These are phyloP conservation scores for Teratosphaeria gauchensis DNA, from an alignment of 2,329 filamentous ascomycete genomes.

Conservation along the genomic window DNA sequence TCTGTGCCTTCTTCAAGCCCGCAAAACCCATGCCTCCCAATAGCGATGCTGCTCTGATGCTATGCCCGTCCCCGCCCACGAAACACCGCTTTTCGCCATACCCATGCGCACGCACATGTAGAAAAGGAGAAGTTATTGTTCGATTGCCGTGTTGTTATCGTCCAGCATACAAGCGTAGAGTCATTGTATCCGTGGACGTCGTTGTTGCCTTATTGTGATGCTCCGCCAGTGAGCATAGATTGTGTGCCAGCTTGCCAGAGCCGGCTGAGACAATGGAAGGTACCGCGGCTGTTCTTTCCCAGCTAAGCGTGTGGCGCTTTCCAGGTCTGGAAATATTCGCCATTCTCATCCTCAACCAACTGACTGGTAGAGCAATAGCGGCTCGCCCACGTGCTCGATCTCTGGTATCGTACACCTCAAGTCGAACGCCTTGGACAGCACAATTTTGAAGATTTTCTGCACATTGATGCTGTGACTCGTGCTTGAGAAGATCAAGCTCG, in stretches of 20 bases:
- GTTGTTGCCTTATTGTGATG: background rate
- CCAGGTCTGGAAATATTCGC: background rate
- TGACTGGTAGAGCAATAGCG: constrained; percentile 69
- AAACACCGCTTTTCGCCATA: background rate
- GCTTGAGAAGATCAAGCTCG: constrained; percentile 94
- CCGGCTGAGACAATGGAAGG: background rate
- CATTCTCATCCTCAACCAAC: constrained; percentile 21
- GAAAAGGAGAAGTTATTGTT: background rate
- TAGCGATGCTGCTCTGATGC: background rate
- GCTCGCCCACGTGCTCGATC: constrained; percentile 96
- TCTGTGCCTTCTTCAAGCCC: background rate
- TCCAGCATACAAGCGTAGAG: background rate
- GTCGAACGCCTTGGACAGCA: constrained; percentile 96
- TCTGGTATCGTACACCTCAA: constrained; percentile 98
- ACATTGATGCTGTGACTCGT: constrained; percentile 99
- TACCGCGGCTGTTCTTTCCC: background rate
- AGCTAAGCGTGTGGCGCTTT: background rate
- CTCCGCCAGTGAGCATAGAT: background rate
- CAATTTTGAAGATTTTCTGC: constrained; percentile 99
- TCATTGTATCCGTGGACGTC: background rate
- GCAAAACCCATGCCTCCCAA: background rate
- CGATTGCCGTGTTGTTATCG: background rate
- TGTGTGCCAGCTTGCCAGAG: background rate
- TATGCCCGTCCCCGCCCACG: background rate
- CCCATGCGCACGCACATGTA: background rate